Evolutionary conservation across 2,329 filamentous ascomycete genomes (phyloP).

Genomic region (Penicillium thymicola): DNA sequence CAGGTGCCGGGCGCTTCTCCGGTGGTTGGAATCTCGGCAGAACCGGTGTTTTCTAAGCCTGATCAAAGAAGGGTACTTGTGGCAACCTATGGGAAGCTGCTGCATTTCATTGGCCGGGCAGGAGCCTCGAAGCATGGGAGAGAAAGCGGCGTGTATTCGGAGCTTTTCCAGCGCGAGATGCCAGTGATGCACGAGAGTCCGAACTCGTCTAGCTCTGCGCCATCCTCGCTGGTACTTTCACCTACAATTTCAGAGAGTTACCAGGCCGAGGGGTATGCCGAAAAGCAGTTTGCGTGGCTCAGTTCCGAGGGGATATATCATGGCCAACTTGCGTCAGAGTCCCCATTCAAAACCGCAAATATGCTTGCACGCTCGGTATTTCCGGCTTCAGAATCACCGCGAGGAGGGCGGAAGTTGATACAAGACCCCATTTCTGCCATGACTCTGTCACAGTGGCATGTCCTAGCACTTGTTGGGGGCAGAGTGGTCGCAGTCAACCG

Average conservation of each 20-base stretch:
- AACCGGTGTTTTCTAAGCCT: slow-evolving; percentile 63
- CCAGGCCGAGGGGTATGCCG: slow-evolving; percentile 51
- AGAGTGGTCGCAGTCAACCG: slow-evolving; percentile 82
- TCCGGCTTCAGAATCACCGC: slow-evolving; percentile 62
- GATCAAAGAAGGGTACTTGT: slow-evolving; percentile 77
- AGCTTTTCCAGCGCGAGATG: slow-evolving; percentile 82
- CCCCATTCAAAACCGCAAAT: slow-evolving; percentile 74
- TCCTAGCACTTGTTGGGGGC: slow-evolving; percentile 76
- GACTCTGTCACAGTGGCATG: slow-evolving; percentile 89
- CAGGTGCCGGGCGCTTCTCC: slow-evolving; percentile 73
- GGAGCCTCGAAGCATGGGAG: slow-evolving; percentile 59
- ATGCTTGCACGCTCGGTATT: slow-evolving; percentile 73
- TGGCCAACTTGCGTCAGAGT: slow-evolving; percentile 68
- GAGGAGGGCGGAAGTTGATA: slow-evolving; percentile 61
- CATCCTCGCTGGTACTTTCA: slow-evolving; percentile 70
- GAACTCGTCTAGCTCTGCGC: slow-evolving; percentile 55
- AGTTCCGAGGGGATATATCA: slow-evolving; percentile 82
- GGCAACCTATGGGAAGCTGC: slow-evolving; percentile 71
- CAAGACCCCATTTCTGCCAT: slow-evolving; percentile 75
- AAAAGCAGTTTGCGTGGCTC: slow-evolving; percentile 78
- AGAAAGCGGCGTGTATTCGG: slow-evolving; percentile 82
- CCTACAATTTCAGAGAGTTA: slow-evolving; percentile 66
- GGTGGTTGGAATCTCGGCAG: slow-evolving; percentile 81
- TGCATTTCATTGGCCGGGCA: slow-evolving; percentile 77
- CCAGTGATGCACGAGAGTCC: slow-evolving; percentile 72